Base-by-base conservation (phyloP, 2,329 filamentous ascomycete species). In the Remersonia thermophila region DNA sequence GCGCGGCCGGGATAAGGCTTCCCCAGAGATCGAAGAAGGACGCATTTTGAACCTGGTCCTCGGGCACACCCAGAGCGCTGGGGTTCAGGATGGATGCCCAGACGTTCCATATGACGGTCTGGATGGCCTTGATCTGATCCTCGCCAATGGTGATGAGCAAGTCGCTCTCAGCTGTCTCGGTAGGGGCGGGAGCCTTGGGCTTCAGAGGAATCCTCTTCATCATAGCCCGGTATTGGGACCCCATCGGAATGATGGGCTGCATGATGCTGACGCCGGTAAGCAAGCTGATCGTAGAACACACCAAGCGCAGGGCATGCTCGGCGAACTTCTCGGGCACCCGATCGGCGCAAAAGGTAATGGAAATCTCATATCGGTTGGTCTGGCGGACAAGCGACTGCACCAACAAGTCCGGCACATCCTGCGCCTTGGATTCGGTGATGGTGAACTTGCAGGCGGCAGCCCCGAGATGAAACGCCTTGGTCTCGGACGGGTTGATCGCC, bases 11-110 rank as follows among this genome's bases (percentile, higher is more conserved):
- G 29, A 72, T 55, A 15, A 71, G 54, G 2, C 65, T 65, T 7
- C 62, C 63, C 53, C 65, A 67, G 10, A 71, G 58, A 32, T 68
- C 61, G 47, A 65, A 71, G 49, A 72, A 72, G 0, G 64, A 60
- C 0, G 65, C 60, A 2, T 59, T 58, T 25, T 62, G 60, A 4
- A 67, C 52, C 30, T 65, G 55, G 1, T 51, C 50, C n/a, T 62
- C 55, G 0, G 64, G 54, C 0, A 67, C 55, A 7, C 57, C 56
- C 3, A 63, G 47, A 0, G 52, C 43, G 0, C 57, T 46, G 0
- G 63, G 57, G 18, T 63, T 58, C 5, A 72, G 55, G 3, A 65
- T 52, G 3, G 59, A 49, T 2, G 58, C 53, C 69, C 69, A 72
- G 0, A 60, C 60, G 0, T 55, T 47, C 1, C 57, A 51, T 36